These are phyloP conservation scores for Carallia pectinifolia DNA, from an alignment of 345 rosid species.

Conservation along the genomic window DNA sequence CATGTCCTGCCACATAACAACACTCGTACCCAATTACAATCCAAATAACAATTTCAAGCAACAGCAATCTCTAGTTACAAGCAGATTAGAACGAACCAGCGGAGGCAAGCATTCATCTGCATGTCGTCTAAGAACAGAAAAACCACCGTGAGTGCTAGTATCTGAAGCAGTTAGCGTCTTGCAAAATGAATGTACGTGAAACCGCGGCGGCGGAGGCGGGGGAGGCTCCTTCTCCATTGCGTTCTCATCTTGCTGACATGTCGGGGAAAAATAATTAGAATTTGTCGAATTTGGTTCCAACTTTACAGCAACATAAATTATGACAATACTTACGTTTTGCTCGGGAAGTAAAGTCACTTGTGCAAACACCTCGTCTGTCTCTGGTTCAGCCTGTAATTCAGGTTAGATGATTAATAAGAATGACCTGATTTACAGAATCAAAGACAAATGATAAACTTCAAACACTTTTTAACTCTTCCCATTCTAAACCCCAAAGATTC, in stretches of 20 bases:
- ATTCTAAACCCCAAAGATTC: background rate
- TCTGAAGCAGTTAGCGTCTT: constrained; percentile 63
- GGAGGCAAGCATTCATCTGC: constrained; percentile 68
- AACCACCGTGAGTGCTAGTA: constrained; percentile 70
- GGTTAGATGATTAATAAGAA: background rate
- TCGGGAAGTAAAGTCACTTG: constrained; percentile 49
- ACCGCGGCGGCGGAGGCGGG: constrained; percentile 25
- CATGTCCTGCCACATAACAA: constrained; percentile 48
- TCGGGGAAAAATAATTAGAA: background rate
- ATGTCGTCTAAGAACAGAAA: constrained; percentile 59
- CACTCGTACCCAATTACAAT: background rate
- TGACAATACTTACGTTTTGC: constrained; percentile 24
- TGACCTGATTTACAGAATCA: no score
- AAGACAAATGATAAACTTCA: background rate
- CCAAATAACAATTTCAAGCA: background rate
- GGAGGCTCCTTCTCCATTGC: constrained; percentile 30
- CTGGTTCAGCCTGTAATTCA: constrained; percentile 47
- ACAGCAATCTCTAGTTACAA: background rate
- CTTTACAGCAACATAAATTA: background rate
- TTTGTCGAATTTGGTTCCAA: background rate
- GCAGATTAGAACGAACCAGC: constrained; percentile 36
- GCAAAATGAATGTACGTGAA: constrained; percentile 48
- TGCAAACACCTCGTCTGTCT: constrained; percentile 59
- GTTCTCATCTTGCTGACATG: constrained; percentile 38
- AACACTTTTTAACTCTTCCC: background rate